These are phyloP conservation scores for Aureobasidium uvarum DNA, from an alignment of 2,329 filamentous ascomycete species.

Conservation along the genomic window DNA sequence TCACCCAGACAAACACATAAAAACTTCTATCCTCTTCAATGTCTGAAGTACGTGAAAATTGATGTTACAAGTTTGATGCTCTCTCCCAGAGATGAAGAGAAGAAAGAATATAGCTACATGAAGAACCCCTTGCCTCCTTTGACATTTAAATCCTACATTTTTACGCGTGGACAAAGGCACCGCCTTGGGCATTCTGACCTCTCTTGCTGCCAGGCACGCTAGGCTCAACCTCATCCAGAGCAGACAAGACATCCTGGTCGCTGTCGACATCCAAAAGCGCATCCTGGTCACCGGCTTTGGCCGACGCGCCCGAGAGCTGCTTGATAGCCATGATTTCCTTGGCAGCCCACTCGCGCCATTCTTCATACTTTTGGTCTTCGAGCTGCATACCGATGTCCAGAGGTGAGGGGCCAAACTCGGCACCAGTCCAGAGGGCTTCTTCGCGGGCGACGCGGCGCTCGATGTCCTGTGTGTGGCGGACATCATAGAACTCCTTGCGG, in stretches of 20 bases:
- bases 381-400: conserved; percentile 76
- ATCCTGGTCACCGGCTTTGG: conserved; percentile 44
- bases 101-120: conserved; percentile 12
- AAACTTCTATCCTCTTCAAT: background rate
- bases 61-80: conserved; percentile 8
- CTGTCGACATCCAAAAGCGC: conserved; percentile 39
- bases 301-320: conserved; percentile 39
- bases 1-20: background rate
- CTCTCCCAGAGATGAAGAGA: background rate
- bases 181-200: conserved; percentile 42
- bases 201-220: conserved; percentile 36
- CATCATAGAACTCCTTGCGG: conserved; percentile 83
- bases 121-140: background rate
- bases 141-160: background rate
- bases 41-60: background rate
- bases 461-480: conserved; percentile 79
- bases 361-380: conserved; percentile 75
- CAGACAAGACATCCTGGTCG: conserved; percentile 33
- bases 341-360: conserved; percentile 79
- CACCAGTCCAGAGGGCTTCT: conserved; percentile 80
- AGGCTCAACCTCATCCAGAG: conserved; percentile 40
- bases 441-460: conserved; percentile 79
- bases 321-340: conserved; percentile 52
- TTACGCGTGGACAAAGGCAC: conserved; percentile 41
- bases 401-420: conserved; percentile 78